These are phyloP conservation scores for Aspergillus cristatus DNA, from an alignment of 495 filamentous ascomycete species.

Conservation along the genomic window DNA sequence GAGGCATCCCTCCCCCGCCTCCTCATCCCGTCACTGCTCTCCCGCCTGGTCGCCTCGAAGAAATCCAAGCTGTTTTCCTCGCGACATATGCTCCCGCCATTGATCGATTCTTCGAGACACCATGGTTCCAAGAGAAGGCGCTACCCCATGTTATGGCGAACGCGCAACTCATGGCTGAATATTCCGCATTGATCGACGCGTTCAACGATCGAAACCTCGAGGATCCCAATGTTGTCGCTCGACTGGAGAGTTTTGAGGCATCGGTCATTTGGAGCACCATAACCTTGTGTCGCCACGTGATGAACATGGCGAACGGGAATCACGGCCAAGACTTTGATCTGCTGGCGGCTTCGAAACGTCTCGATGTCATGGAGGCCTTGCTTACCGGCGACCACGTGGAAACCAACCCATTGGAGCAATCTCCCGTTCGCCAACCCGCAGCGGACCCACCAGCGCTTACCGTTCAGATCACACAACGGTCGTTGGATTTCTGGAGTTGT, in stretches of 20 bases:
- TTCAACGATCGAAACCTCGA: constrained; percentile 34
- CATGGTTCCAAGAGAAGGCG: constrained; percentile 60
- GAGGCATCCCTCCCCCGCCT: constrained; percentile 52
- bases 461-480: constrained; percentile 47
- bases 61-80: constrained; percentile 65
- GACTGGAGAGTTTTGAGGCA: constrained; percentile 55
- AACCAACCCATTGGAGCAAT: constrained; percentile 45
- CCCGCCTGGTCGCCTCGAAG: constrained; percentile 45
- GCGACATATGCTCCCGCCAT: constrained; percentile 71
- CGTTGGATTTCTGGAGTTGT: constrained; percentile 73
- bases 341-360: constrained; percentile 51
- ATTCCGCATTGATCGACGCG: constrained; percentile 49
- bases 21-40: constrained; percentile 48
- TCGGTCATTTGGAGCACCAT: constrained; percentile 64
- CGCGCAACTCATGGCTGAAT: constrained; percentile 49
- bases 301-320: constrained; percentile 27
- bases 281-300: constrained; percentile 37
- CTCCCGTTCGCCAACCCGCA: constrained; percentile 30
- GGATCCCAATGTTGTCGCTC: constrained; percentile 34
- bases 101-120: constrained; percentile 73
- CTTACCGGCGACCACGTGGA: constrained; percentile 58
- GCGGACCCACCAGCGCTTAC: constrained; percentile 30
- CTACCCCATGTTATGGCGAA: constrained; percentile 46
- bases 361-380: constrained; percentile 67
- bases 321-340: constrained; percentile 43